phyloP scores from a whole-genome alignment of 257 asterid species.

The Ballota nigra region DNA sequence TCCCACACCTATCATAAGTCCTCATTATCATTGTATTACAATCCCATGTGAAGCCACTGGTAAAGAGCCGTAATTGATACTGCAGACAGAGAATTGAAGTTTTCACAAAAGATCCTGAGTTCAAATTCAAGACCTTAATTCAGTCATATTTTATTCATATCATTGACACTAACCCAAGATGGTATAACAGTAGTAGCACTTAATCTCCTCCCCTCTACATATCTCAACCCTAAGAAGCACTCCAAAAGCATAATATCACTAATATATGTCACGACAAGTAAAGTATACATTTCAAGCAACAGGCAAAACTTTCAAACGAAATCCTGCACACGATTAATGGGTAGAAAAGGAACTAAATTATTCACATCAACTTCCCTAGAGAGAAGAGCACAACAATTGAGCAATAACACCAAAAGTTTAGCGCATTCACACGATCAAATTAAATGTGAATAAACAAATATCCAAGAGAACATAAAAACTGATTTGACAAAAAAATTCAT shows the following conservation, averaged over 20 bases:
- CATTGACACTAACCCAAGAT: conserved; percentile 5
- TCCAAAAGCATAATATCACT: conserved; percentile 3
- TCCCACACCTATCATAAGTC: neutral
- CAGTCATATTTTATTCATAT: neutral
- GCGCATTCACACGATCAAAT: conserved; percentile 11
- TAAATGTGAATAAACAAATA: neutral
- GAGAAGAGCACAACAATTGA: neutral
- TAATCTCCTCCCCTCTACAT: conserved; percentile 13
- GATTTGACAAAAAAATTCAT: neutral
- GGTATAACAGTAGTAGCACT: neutral
- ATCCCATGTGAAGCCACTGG: conserved; percentile 10
- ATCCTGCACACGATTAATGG: conserved; percentile 3
- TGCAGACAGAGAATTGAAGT: conserved; percentile 6
- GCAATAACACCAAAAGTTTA: conserved; percentile 3
- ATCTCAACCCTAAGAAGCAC: neutral
- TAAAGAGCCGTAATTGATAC: neutral
- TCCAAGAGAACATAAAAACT: neutral
- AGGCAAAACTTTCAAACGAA: conserved; percentile 7
- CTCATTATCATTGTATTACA: conserved; percentile 3
- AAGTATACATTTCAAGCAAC: neutral
- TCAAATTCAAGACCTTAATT: neutral
- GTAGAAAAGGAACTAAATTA: neutral
- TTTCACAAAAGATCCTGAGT: neutral
- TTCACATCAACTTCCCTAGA: neutral
- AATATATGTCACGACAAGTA: neutral